These are phyloP conservation scores for Isatis lusitanica DNA, from an alignment of 441 rosid genomes.

Conservation along the genomic window DNA sequence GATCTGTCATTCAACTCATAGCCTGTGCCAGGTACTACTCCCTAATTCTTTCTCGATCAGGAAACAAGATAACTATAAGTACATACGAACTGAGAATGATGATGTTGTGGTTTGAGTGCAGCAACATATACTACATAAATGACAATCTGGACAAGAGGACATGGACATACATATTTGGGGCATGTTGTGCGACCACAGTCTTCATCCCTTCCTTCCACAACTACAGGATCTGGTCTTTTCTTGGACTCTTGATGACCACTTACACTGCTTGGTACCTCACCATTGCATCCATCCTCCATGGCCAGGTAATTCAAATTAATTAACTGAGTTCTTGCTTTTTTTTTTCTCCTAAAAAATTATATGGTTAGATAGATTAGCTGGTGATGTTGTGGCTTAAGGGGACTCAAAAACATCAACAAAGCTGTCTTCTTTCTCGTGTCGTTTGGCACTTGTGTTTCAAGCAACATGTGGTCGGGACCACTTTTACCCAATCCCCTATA, in stretches of 20 bases:
- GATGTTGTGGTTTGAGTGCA: conserved; percentile 33
- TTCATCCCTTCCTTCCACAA: conserved; percentile 81
- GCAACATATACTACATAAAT: conserved; percentile 79
- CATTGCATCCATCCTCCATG: conserved; percentile 69
- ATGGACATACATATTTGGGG: conserved; percentile 77
- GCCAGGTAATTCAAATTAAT: conserved; percentile 47
- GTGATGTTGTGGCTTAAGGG: conserved; percentile 28
- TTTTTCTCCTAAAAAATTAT: not conserved
- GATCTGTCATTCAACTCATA: conserved; percentile 83
- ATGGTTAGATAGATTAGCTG: conserved; percentile 22
- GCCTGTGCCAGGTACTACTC: conserved; percentile 65
- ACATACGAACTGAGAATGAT: not conserved
- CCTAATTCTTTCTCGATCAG: not conserved
- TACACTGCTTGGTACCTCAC: conserved; percentile 83
- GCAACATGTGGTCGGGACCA: conserved; percentile 34
- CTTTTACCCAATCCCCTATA: conserved; percentile 17
- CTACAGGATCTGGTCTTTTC: conserved; percentile 82
- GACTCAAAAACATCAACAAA: conserved; percentile 34
- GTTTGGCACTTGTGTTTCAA: conserved; percentile 29
- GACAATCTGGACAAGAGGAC: conserved; percentile 82
- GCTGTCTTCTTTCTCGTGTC: conserved; percentile 33
- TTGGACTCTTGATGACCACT: conserved; percentile 79
- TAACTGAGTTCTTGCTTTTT: not conserved
- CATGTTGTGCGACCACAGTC: conserved; percentile 83
- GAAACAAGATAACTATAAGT: not conserved